A percentile compares a stretch with the other conserved stretches of the same genome.
Conservation (phyloP, 306 rosid genomes). For the Astragalus glycyphyllos region DNA sequence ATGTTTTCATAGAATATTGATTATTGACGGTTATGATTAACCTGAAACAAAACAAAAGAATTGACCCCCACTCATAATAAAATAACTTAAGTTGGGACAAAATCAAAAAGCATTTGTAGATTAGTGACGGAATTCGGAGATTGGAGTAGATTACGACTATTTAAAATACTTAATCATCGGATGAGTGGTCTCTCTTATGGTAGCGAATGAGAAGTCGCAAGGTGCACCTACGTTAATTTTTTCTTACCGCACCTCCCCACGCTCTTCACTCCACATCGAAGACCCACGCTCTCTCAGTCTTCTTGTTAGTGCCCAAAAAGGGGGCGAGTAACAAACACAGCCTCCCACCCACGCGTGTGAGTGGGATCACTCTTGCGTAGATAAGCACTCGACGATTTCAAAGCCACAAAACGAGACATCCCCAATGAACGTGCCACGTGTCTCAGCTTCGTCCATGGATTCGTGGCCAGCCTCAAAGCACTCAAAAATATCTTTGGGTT, state of each 20-base stretch:
- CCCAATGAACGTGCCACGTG: slow-evolving; percentile 46
- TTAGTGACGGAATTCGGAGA: not conserved
- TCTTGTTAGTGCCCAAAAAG: not conserved
- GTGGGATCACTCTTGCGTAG: not conserved
- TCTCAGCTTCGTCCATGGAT: slow-evolving; percentile 29
- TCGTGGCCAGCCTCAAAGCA: slow-evolving; percentile 33
- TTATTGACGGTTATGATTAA: no score
- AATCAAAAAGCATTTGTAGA: no score
- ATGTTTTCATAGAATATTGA: no score
- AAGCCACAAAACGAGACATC: slow-evolving; percentile 48
- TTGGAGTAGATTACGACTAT: not conserved
- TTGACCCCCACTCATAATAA: no score
- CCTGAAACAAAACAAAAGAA: no score
- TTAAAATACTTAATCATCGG: not conserved
- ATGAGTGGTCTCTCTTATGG: no score
- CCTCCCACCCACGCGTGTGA: not conserved
- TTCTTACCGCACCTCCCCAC: no score
- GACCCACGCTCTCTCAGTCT: no score
- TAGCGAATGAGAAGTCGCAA: no score
- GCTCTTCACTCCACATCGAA: no score
- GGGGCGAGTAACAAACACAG: slow-evolving; percentile 6
- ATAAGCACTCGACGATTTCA: slow-evolving; percentile 43
- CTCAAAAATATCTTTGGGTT: slow-evolving; percentile 56
- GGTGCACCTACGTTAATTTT: no score
- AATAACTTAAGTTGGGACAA: no score